These are phyloP conservation scores for Astragalus glycyphyllos DNA, from an alignment of 306 rosid genomes.

Conservation along the genomic window DNA sequence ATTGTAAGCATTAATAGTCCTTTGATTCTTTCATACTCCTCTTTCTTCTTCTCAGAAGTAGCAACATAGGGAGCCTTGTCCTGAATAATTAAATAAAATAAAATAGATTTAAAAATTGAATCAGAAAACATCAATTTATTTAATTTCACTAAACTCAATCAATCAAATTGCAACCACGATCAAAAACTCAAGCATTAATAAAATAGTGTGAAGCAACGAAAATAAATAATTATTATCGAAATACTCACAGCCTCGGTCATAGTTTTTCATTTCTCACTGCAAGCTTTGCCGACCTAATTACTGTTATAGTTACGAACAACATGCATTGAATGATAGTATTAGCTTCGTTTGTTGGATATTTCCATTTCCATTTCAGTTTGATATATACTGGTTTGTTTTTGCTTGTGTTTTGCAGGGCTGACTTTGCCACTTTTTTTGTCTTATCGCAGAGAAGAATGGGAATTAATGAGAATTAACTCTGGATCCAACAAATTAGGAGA, in stretches of 20 bases:
- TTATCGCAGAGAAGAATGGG: too few relatives aligned
- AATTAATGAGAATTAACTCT: too few relatives aligned
- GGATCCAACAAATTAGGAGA: too few relatives aligned
- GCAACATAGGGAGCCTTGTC: slow-evolving; percentile 79
- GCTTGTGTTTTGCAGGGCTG: too few relatives aligned
- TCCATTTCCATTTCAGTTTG: too few relatives aligned
- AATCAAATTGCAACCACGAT: neutral
- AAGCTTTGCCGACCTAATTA: slow-evolving; percentile 85
- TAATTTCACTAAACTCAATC: neutral
- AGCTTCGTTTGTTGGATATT: too few relatives aligned
- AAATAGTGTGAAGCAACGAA: neutral
- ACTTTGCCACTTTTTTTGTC: too few relatives aligned
- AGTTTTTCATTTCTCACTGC: slow-evolving; percentile 78
- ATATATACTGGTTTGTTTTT: too few relatives aligned
- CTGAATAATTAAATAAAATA: slow-evolving; percentile 46
- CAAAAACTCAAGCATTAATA: neutral
- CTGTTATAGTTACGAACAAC: too few relatives aligned
- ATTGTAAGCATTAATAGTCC: too few relatives aligned
- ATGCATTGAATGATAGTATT: too few relatives aligned
- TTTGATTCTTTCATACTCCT: slow-evolving; percentile 73
- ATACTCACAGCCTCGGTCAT: slow-evolving; percentile 82
- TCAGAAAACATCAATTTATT: neutral
- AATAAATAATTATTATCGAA: neutral
- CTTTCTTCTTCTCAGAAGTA: slow-evolving; percentile 79
- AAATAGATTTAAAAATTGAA: neutral